These are phyloP conservation scores for Saturnispora gosingensis DNA, from an alignment of 805 yeast genomes.

Conservation along the genomic window DNA sequence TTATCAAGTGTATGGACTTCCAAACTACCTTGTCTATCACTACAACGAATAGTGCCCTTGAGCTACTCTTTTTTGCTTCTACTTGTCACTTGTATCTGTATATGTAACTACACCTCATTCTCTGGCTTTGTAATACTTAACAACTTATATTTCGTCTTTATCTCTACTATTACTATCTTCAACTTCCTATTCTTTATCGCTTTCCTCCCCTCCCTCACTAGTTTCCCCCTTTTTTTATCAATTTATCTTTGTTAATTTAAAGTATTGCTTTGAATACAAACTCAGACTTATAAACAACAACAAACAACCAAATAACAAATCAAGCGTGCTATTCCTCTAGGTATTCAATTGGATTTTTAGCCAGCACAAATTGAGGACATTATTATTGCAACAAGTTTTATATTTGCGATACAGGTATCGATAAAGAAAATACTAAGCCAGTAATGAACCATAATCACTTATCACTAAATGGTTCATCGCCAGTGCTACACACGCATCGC, in stretches of 20 bases:
- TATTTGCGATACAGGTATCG: not conserved
- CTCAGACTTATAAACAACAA: not conserved
- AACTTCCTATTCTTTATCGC: not conserved
- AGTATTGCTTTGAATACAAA: not conserved
- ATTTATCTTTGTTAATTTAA: not conserved
- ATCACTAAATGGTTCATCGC: not conserved
- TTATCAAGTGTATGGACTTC: constrained; percentile 84
- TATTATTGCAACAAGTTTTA: not conserved
- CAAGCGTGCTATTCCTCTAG: not conserved
- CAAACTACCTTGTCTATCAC: constrained; percentile 89
- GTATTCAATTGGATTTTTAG: not conserved
- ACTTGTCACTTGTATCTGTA: not conserved
- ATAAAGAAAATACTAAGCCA: not conserved
- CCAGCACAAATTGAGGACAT: not conserved
- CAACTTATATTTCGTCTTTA: not conserved
- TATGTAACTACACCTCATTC: not conserved
- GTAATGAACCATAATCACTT: not conserved
- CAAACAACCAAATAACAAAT: not conserved
- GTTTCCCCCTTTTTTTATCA: not conserved
- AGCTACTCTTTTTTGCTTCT: not conserved
- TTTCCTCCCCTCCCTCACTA: not conserved
- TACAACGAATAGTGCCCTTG: constrained; percentile 52
- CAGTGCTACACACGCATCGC: not conserved
- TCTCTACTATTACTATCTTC: not conserved
- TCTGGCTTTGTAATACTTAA: not conserved